Base-by-base conservation (phyloP, 1,284 basidiomycete genomes). In the Cutaneotrichosporon spelunceum region DNA sequence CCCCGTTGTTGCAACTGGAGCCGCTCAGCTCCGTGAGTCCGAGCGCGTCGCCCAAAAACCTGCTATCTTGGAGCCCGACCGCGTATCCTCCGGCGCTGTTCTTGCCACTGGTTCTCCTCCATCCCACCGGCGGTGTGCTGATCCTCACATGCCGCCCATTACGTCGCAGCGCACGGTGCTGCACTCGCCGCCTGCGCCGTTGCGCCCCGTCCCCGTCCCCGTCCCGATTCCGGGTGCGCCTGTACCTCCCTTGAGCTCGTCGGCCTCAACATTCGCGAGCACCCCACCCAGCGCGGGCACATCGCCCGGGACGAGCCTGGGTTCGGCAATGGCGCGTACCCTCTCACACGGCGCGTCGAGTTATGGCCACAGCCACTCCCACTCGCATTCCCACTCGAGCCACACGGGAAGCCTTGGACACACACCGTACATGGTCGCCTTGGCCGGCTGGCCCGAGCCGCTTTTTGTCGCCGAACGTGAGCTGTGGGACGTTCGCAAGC, bases 361-460 rank as follows among this genome's bases (percentile, higher is more conserved):
- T 7, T 5, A 24, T 26, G 23, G 26, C 39, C 11, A 14, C 33
- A n/a, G 14, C n/a, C 21, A 54, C 48, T 26, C 30, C 10, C 29
- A 30, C 30, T 19, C 24, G 11, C 48, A 49, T 26, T 49, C 48
- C 24, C 23, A 49, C 13, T 33, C 30, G 13, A 33, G 26, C 26
- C 48, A 29, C 48, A 49, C 23, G 34, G 48, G 47, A 49, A 42
- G 23, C 29, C 54, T 26, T 29, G 33, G 36, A n/a, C 62, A 50
- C 53, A 21, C 68, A 16, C 68, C 71, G 23, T 70, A 70, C 64
- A 74, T 74, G 72, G 70, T 74, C 26, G 72, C 72, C 8, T 64
- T 74, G 9, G 65, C 70, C 9, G 72, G 72, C 8, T 74, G 72
- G 72, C 72, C 72, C 13, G 72, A 74, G 58, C 72, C 72, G 2